Percentiles rank a stretch among this genome's conserved stretches.
Conservation (phyloP, 2,329 filamentous ascomycete genomes). For the Fusarium mundagurra region DNA sequence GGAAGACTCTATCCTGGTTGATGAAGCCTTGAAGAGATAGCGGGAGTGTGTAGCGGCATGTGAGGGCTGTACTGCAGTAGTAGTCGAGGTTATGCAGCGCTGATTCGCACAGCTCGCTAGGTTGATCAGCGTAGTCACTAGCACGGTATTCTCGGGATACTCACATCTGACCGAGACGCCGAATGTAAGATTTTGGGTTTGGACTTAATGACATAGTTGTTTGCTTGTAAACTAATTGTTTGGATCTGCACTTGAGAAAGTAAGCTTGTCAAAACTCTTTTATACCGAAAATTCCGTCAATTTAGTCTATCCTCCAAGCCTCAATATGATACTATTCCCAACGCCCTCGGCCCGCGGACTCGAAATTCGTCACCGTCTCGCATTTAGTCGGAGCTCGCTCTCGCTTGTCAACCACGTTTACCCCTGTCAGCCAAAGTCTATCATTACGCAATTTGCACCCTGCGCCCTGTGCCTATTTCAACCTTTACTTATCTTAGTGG, state of each 20-base stretch:
- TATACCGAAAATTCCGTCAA: not conserved
- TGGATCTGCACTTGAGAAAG: not conserved
- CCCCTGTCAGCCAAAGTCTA: not conserved
- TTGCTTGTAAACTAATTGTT: not conserved
- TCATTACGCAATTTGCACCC: not conserved
- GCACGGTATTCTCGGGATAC: not conserved
- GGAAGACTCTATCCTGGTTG: not conserved
- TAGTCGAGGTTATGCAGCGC: not conserved
- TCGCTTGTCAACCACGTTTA: not conserved
- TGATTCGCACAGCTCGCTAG: conserved; percentile 8
- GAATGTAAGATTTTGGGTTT: not conserved
- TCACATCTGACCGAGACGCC: conserved; percentile 6
- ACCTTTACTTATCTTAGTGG: not conserved
- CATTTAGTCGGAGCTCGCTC: not conserved
- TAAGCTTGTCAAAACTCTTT: not conserved
- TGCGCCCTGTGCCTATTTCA: not conserved
- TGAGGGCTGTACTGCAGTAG: conserved; percentile 1
- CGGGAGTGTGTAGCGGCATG: conserved; percentile 1
- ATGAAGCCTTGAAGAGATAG: not conserved
- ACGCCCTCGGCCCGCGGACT: not conserved
- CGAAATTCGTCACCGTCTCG: not conserved
- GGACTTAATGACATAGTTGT: not conserved
- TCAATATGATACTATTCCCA: not conserved
- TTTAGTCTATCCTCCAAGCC: not conserved
- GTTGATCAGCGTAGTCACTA: not conserved